A percentile compares a stretch with the other conserved stretches of the same genome.
Evolutionary conservation across 352 stramenopile species (phyloP).

Genomic region (Phytophthora syringae): DNA sequence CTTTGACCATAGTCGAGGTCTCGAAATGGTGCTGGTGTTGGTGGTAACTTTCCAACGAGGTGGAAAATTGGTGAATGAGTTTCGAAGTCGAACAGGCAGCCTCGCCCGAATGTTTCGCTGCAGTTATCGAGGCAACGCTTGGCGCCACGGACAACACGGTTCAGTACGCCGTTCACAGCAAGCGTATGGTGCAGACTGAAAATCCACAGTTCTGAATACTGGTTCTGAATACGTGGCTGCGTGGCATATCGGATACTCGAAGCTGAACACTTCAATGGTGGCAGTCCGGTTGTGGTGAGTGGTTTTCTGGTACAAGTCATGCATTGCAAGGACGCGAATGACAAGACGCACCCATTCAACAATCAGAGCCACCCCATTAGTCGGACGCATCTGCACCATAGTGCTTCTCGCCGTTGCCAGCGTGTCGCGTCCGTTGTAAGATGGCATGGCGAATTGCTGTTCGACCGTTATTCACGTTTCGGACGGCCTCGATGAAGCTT

Average conservation of each 20-base stretch:
- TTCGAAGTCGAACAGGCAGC: constrained; percentile 13
- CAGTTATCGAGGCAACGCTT: constrained; percentile 26
- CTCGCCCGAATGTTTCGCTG: constrained; percentile 20
- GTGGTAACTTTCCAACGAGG: constrained; percentile 35
- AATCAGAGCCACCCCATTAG: no score
- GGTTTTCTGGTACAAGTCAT: constrained; percentile 1
- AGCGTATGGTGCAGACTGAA: constrained; percentile 26
- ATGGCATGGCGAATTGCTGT: constrained; percentile 1
- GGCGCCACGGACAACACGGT: constrained; percentile 7
- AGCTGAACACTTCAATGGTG: no score
- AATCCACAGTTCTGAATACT: constrained; percentile 14
- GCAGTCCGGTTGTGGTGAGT: background rate
- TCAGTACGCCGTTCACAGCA: constrained; percentile 11
- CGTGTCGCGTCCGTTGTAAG: constrained; percentile 6
- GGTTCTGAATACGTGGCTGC: constrained; percentile 1
- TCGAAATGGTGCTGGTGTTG: background rate
- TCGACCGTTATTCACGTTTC: constrained; percentile 24
- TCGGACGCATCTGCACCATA: no score
- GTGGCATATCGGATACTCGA: no score
- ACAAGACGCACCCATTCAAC: background rate
- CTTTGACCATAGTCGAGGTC: constrained; percentile 40
- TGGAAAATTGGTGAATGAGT: constrained; percentile 44
- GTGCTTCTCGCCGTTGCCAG: background rate
- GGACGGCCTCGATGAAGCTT: constrained; percentile 1
- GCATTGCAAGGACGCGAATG: background rate